Conservation (phyloP, 2,329 filamentous ascomycete species). For the Nemania sp. region DNA sequence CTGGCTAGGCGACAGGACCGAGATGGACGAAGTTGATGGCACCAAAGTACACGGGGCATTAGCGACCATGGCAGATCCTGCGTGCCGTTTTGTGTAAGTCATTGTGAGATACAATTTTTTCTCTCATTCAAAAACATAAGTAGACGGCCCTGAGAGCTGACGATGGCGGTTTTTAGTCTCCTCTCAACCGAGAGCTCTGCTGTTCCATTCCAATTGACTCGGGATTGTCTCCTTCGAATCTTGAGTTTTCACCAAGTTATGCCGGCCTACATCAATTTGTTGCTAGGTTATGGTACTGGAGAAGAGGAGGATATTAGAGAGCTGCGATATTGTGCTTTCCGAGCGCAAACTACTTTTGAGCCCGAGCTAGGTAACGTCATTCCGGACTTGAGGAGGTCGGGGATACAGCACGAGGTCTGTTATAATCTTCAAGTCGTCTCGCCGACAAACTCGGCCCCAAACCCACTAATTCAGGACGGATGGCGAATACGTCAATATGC, state of each 20-base stretch:
- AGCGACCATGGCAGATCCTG: slow-evolving; percentile 23
- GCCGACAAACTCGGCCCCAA: slow-evolving; percentile 12
- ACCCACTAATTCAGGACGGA: background rate
- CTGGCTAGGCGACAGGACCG: slow-evolving; percentile 20
- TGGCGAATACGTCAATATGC: slow-evolving; percentile 35
- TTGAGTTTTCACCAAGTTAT: slow-evolving; percentile 40
- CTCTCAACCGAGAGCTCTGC: slow-evolving; percentile 28
- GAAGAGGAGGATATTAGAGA: slow-evolving; percentile 23
- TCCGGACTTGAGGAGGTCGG: slow-evolving; percentile 26
- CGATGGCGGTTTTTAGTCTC: slow-evolving; percentile 25
- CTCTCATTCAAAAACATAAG: background rate
- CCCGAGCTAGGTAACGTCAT: slow-evolving; percentile 19
- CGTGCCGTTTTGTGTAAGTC: slow-evolving; percentile 37
- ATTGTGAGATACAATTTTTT: background rate
- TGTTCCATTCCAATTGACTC: slow-evolving; percentile 30
- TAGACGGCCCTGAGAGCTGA: background rate
- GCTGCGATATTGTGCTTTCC: slow-evolving; percentile 34
- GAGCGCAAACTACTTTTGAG: slow-evolving; percentile 23
- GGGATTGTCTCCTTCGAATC: slow-evolving; percentile 32
- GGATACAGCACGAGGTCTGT: slow-evolving; percentile 32
- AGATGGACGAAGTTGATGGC: slow-evolving; percentile 6
- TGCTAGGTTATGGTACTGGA: slow-evolving; percentile 32
- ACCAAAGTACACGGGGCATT: slow-evolving; percentile 16
- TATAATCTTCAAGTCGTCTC: slow-evolving; percentile 35
- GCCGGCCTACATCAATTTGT: slow-evolving; percentile 37